A percentile compares a stretch with the other conserved stretches of the same genome.
These are phyloP conservation scores for Talaromyces sp. DNA, from an alignment of 2,329 filamentous ascomycete genomes.

Conservation along the genomic window DNA sequence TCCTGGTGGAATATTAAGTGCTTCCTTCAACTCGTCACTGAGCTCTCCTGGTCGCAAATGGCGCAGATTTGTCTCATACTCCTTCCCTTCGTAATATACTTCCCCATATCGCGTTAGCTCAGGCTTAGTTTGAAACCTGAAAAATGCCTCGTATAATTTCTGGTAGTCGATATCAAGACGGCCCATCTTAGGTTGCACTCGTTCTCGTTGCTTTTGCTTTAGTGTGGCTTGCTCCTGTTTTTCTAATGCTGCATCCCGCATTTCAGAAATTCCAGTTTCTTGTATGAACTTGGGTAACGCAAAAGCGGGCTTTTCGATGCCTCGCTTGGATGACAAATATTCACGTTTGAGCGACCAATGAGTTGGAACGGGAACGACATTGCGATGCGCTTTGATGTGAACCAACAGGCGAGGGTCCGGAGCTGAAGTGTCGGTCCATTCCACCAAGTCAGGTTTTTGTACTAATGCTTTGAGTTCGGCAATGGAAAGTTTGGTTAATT, in stretches of 20 bases:
- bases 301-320: slow-evolving; percentile 93
- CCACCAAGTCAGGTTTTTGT: slow-evolving; percentile 85
- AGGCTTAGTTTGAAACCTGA: slow-evolving; percentile 94
- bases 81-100: slow-evolving; percentile 99
- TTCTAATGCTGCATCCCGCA: slow-evolving; percentile 93
- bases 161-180: slow-evolving; percentile 98
- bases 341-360: slow-evolving; percentile 97
- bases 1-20: slow-evolving; percentile 86
- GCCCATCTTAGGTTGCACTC: slow-evolving; percentile 92
- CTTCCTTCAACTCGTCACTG: slow-evolving; percentile 84
- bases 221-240: slow-evolving; percentile 89
- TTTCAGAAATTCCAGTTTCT: slow-evolving; percentile 95
- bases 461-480: slow-evolving; percentile 93
- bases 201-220: slow-evolving; percentile 92
- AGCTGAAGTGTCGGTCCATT: slow-evolving; percentile 94
- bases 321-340: slow-evolving; percentile 93
- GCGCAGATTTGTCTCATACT: slow-evolving; percentile 90
- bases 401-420: slow-evolving; percentile 84
- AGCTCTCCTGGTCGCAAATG: slow-evolving; percentile 87
- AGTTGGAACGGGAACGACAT: slow-evolving; percentile 87
- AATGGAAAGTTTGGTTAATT: slow-evolving; percentile 85
- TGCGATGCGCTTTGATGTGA: slow-evolving; percentile 90
- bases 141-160: slow-evolving; percentile 97
- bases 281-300: slow-evolving; percentile 92
- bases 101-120: slow-evolving; percentile 91